Evolutionary conservation across 2,329 filamentous ascomycete species (phyloP).

Genomic region (Hypomyces rosellus): DNA sequence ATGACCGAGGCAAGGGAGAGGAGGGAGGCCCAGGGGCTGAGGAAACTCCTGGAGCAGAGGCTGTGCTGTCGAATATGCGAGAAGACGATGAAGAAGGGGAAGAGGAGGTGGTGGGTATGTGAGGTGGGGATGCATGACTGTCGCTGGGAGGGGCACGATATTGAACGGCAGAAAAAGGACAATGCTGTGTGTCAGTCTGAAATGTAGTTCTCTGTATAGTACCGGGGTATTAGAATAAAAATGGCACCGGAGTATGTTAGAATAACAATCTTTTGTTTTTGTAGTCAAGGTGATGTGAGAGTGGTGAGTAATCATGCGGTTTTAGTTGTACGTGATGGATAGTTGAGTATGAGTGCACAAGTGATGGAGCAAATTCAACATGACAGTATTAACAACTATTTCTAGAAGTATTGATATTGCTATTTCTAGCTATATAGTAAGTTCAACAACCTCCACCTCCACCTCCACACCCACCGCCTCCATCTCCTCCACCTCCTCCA

Average conservation of each 20-base stretch:
- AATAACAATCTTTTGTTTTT: neutral
- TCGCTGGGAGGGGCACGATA: conserved; percentile 13
- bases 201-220: too few relatives aligned
- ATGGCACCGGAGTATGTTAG: neutral
- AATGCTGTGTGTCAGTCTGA: too few relatives aligned
- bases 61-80: conserved; percentile 13
- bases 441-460: neutral
- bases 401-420: neutral
- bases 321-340: too few relatives aligned
- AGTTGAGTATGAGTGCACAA: too few relatives aligned
- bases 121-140: conserved; percentile 11
- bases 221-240: conserved; percentile 1
- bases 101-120: conserved; percentile 16
- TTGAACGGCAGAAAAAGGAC: too few relatives aligned
- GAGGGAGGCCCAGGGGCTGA: conserved; percentile 6
- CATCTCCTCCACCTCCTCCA: conserved; percentile 2
- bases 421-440: neutral
- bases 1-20: conserved; percentile 4
- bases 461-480: neutral
- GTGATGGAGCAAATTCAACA: too few relatives aligned
- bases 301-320: too few relatives aligned
- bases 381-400: too few relatives aligned
- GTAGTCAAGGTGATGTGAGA: neutral
- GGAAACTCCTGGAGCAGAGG: conserved; percentile 1
- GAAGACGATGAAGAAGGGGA: conserved; percentile 3